Evolutionary conservation across 306 rosid genomes (phyloP).

Genomic region (Prunus kanzakura): DNA sequence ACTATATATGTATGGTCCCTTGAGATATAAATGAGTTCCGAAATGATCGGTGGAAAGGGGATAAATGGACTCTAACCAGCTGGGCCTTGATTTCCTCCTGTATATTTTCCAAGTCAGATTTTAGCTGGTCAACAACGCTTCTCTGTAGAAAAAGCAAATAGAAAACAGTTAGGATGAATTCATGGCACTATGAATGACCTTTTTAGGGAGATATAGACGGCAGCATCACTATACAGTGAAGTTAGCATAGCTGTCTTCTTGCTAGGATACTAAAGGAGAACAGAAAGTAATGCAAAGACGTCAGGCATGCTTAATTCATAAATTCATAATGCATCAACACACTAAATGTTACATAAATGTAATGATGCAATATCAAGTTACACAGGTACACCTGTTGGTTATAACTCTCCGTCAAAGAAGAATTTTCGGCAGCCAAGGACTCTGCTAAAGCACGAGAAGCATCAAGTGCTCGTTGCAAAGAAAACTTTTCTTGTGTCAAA

Average conservation of each 20-base stretch:
- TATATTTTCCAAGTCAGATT: constrained; percentile 75
- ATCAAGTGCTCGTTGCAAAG: constrained; percentile 85
- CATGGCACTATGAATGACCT: neutral
- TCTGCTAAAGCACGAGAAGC: constrained; percentile 76
- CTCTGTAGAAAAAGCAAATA: constrained; percentile 51
- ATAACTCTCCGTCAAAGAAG: constrained; percentile 85
- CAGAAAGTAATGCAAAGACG: neutral
- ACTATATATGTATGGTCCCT: neutral
- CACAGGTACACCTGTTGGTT: constrained; percentile 75
- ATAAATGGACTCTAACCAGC: constrained; percentile 54
- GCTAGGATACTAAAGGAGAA: neutral
- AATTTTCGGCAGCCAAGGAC: constrained; percentile 93
- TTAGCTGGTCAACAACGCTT: constrained; percentile 72
- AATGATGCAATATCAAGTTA: constrained; percentile 5
- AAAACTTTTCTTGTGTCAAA: constrained; percentile 87
- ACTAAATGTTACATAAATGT: constrained; percentile 8
- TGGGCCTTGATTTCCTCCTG: constrained; percentile 71
- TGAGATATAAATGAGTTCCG: neutral
- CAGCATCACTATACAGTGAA: neutral
- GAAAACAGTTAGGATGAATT: constrained; percentile 10
- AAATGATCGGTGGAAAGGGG: constrained; percentile 7
- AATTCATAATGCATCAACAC: neutral
- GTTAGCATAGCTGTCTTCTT: neutral
- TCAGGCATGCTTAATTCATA: neutral
- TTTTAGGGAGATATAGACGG: neutral